Conservation (phyloP, 768 basidiomycete species). For the Naganishia kalamii region DNA sequence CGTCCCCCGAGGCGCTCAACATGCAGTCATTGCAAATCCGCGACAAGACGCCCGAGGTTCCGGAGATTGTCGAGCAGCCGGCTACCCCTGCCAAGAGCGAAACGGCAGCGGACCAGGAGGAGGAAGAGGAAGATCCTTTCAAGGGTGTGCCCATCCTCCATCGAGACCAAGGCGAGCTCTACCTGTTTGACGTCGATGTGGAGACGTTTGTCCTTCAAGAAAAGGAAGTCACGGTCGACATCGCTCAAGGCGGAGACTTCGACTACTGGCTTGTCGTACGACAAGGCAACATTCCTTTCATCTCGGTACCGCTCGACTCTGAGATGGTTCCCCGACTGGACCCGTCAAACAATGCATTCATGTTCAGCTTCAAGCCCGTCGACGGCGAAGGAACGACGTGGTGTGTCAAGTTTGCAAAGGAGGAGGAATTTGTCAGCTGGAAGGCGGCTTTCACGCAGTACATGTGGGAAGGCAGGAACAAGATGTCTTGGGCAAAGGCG, state of each 20-base stretch:
- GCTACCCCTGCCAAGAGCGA: conserved; percentile 7
- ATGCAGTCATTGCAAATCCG: conserved; percentile 26
- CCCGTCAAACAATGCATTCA: conserved; percentile 56
- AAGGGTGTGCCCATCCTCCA: conserved; percentile 38
- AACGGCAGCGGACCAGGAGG: conserved; percentile 15
- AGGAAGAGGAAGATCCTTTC: conserved; percentile 39
- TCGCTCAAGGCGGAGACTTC: conserved; percentile 44
- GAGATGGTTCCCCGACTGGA: conserved; percentile 42
- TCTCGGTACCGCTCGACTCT: conserved; percentile 41
- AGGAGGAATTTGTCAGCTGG: conserved; percentile 59
- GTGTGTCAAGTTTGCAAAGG: conserved; percentile 64
- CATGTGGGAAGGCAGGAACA: conserved; percentile 74
- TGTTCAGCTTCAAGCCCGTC: conserved; percentile 74
- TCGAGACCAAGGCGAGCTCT: conserved; percentile 44
- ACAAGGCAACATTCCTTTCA: conserved; percentile 35
- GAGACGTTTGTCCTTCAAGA: conserved; percentile 49
- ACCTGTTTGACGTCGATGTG: conserved; percentile 48
- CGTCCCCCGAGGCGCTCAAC: conserved; percentile 29
- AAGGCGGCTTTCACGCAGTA: conserved; percentile 61
- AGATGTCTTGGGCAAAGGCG: conserved; percentile 64
- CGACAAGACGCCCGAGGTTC: background rate
- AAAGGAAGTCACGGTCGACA: conserved; percentile 42
- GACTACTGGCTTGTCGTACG: conserved; percentile 46
- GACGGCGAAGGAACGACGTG: conserved; percentile 63
- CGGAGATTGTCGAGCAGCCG: conserved; percentile 2